Evolutionary conservation across 495 filamentous ascomycete species (phyloP).

Genomic region (Trichoderma asperelloides): DNA sequence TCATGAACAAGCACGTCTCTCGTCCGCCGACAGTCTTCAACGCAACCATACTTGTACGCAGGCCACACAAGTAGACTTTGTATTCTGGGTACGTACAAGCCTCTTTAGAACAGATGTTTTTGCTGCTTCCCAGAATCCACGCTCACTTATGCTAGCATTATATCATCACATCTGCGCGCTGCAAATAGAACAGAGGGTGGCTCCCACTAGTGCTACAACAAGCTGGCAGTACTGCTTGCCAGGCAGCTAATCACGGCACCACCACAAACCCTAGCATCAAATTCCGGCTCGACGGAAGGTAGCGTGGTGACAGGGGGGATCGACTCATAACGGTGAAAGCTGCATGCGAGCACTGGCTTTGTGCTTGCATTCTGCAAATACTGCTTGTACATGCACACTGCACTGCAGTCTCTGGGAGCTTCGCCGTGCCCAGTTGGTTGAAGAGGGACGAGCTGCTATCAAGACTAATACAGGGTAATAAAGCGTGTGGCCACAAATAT

Average conservation of each 20-base stretch:
- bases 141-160: not conserved
- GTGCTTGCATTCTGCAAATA: not conserved
- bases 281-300: slow-evolving; percentile 3
- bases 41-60: too few species aligned
- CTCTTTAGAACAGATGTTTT: too few species aligned
- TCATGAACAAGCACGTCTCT: not conserved
- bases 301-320: not conserved
- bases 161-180: not conserved
- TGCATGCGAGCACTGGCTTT: not conserved
- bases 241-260: not conserved
- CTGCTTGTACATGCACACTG: not conserved
- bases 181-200: not conserved
- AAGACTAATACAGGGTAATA: not conserved
- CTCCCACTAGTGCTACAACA: not conserved
- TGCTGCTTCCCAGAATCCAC: not conserved
- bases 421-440: not conserved
- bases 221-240: not conserved
- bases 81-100: too few species aligned
- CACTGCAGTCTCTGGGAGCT: not conserved
- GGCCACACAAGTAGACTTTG: too few species aligned
- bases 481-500: not conserved
- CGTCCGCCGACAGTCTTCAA: too few species aligned
- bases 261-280: not conserved
- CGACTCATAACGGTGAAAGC: not conserved
- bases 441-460: not conserved